These are phyloP conservation scores for Exophiala aquamarina DNA, from an alignment of 2,329 filamentous ascomycete genomes.

Conservation along the genomic window DNA sequence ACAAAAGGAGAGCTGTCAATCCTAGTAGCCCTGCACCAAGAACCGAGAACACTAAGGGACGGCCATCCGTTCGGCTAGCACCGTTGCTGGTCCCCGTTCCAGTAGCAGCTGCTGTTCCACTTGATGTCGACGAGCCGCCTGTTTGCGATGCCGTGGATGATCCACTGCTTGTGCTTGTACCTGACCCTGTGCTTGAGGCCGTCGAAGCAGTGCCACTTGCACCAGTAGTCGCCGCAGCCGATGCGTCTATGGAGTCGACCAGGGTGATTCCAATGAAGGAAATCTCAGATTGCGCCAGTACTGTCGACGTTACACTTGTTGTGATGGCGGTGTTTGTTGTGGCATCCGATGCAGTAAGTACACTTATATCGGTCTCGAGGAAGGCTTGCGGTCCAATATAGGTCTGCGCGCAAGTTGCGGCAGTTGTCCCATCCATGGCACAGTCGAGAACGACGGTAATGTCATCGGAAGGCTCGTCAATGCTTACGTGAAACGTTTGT, in stretches of 20 bases:
- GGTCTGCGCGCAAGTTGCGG: constrained; percentile 20
- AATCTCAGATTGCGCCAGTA: constrained; percentile 12
- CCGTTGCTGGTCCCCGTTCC: constrained; percentile 7
- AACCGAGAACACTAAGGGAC: constrained; percentile 4
- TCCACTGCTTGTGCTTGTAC: constrained; percentile 1
- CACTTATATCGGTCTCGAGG: constrained; percentile 8
- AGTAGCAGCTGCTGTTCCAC: background rate
- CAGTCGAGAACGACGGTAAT: constrained; percentile 19
- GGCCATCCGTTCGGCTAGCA: constrained; percentile 6
- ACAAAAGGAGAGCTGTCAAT: constrained; percentile 1
- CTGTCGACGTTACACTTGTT: constrained; percentile 2
- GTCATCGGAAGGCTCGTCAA: constrained; percentile 11
- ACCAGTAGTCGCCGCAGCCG: constrained; percentile 4
- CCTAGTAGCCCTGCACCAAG: constrained; percentile 12
- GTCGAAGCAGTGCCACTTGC: constrained; percentile 12
- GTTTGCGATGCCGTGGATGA: background rate
- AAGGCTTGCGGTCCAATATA: constrained; percentile 16
- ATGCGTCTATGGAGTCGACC: background rate
- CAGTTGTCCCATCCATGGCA: constrained; percentile 21
- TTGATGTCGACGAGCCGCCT: background rate
- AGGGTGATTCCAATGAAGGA: constrained; percentile 13
- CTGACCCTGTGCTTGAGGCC: constrained; percentile 3
- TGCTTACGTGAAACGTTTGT: constrained; percentile 16
- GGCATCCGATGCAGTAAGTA: constrained; percentile 4
- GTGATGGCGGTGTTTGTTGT: constrained; percentile 6